Percentiles rank a stretch among this genome's conserved stretches.
Evolutionary conservation across 148 eudicot genomes (phyloP).

Genomic region (Oxyria digyna): DNA sequence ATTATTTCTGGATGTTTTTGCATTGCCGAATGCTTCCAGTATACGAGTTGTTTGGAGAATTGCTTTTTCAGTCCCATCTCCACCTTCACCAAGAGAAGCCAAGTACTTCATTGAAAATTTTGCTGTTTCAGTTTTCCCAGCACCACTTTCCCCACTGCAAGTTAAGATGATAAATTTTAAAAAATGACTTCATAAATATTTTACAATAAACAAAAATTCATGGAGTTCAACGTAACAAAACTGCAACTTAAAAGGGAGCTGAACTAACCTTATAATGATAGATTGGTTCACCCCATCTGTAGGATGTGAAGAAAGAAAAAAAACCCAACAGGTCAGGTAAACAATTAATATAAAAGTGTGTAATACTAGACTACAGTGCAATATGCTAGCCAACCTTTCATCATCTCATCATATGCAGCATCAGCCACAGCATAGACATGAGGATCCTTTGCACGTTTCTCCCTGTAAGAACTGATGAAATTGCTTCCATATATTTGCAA

Average conservation of each 20-base stretch:
- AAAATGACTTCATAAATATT: neutral
- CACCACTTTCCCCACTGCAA: slow-evolving; percentile 92
- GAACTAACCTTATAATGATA: slow-evolving; percentile 72
- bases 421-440: slow-evolving; percentile 78
- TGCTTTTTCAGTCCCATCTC: slow-evolving; percentile 50
- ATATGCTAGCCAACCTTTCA: slow-evolving; percentile 42
- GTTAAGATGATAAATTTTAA: slow-evolving; percentile 3
- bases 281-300: slow-evolving; percentile 83
- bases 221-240: neutral
- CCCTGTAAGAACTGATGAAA: slow-evolving; percentile 42
- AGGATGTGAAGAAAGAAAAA: slow-evolving; percentile 14
- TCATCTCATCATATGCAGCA: slow-evolving; percentile 70
- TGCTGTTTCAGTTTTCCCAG: slow-evolving; percentile 98
- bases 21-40: slow-evolving; percentile 93
- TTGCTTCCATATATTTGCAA: slow-evolving; percentile 56
- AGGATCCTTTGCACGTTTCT: slow-evolving; percentile 66
- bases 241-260: slow-evolving; percentile 1
- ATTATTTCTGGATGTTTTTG: slow-evolving; percentile 77
- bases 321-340: neutral
- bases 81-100: slow-evolving; percentile 68
- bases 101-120: slow-evolving; percentile 83
- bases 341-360: neutral
- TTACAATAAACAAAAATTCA: neutral
- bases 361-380: neutral
- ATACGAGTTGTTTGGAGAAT: slow-evolving; percentile 66